These are phyloP conservation scores for Plasmodium fragile DNA, from an alignment of 169 alveolate genomes.

Conservation along the genomic window DNA sequence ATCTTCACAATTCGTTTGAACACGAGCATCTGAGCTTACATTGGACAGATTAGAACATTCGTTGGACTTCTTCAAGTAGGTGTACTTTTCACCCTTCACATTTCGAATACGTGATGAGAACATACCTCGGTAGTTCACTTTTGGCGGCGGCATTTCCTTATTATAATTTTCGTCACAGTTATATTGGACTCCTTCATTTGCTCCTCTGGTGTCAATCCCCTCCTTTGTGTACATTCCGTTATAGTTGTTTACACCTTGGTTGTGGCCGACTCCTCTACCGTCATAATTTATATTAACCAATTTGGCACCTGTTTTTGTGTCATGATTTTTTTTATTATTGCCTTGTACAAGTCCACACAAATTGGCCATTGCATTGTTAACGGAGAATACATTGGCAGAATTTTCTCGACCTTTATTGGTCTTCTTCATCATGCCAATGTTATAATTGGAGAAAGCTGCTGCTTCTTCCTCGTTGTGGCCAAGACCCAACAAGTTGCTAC, in stretches of 20 bases:
- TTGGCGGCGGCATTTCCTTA: neutral
- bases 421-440: neutral
- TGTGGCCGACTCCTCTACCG: neutral
- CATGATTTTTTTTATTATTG: neutral
- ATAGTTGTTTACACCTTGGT: neutral
- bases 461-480: neutral
- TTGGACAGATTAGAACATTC: neutral
- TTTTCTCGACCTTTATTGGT: constrained; percentile 1
- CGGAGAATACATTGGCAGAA: neutral
- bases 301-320: neutral
- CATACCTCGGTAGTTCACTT: neutral
- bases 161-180: neutral
- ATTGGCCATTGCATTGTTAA: neutral
- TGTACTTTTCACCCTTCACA: constrained; percentile 11
- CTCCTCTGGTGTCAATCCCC: neutral
- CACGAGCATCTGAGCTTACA: neutral
- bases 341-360: neutral
- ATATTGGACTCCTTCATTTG: neutral
- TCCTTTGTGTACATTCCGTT: neutral
- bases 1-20: neutral
- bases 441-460: neutral
- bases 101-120: neutral
- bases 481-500: neutral
- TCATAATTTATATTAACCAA: constrained; percentile 19
- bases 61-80: constrained; percentile 11